A percentile compares a stretch with the other conserved stretches of the same genome.
Conservation (phyloP, 495 filamentous ascomycete genomes). For the Cercophora samala region DNA sequence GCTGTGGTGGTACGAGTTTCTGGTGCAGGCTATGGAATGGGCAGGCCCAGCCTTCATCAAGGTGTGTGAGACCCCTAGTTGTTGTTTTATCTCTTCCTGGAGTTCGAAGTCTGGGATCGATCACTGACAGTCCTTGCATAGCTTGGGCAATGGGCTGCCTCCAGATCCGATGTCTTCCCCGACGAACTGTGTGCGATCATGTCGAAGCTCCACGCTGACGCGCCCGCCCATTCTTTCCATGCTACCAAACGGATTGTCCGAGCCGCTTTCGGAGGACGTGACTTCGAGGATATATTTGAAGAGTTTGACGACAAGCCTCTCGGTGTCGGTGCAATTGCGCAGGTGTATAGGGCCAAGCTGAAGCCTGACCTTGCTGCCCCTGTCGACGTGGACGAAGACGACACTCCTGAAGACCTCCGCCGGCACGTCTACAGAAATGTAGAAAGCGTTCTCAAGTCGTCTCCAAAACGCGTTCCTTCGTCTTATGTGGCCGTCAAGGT, state of each 20-base stretch:
- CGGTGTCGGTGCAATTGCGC: constrained; percentile 94
- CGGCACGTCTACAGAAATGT: constrained; percentile 75
- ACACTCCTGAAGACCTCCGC: constrained; percentile 53
- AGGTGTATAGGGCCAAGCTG: constrained; percentile 94
- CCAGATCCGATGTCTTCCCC: constrained; percentile 96
- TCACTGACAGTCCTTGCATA: constrained; percentile 32
- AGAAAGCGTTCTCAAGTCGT: constrained; percentile 78
- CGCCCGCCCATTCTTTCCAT: constrained; percentile 82
- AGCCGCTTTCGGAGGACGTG: constrained; percentile 73
- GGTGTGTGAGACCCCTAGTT: constrained; percentile 52
- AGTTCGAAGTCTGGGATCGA: not conserved
- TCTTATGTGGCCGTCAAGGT: constrained; percentile 96
- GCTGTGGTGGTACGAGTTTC: constrained; percentile 91
- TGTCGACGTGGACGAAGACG: constrained; percentile 55
- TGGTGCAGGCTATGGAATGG: constrained; percentile 86
- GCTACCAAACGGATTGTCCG: constrained; percentile 74
- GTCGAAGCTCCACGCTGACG: constrained; percentile 93
- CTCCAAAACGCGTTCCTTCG: constrained; percentile 80
- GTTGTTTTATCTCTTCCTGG: not conserved
- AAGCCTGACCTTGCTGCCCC: constrained; percentile 70
- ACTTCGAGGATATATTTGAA: constrained; percentile 91
- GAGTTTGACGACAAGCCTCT: constrained; percentile 90
- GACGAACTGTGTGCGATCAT: constrained; percentile 85
- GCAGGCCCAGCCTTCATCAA: constrained; percentile 98
- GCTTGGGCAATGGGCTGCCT: constrained; percentile 99